Evolutionary conservation across 345 rosid species (phyloP).

Genomic region (Luvunga scandens): DNA sequence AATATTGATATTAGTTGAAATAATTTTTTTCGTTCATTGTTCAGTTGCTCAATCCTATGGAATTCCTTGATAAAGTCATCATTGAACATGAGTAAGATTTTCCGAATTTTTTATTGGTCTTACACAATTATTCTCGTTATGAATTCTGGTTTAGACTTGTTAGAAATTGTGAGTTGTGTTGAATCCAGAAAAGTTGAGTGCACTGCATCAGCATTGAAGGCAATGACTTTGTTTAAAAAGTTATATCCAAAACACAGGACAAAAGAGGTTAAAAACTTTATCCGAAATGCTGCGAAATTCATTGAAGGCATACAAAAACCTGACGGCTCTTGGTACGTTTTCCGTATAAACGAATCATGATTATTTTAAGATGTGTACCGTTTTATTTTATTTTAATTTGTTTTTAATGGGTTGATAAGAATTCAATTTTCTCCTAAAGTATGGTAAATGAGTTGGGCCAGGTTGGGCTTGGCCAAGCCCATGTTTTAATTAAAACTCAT

Average conservation of each 20-base stretch:
- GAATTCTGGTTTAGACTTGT: neutral
- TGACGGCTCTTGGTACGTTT: neutral
- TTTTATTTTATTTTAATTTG: too few relatives aligned
- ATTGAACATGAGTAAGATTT: neutral
- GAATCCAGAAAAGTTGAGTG: neutral
- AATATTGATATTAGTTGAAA: too few relatives aligned
- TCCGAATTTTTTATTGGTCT: neutral
- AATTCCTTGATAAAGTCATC: neutral
- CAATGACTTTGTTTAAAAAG: neutral
- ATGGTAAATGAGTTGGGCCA: too few relatives aligned
- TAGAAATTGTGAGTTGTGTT: neutral
- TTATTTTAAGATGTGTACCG: too few relatives aligned
- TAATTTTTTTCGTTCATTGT: neutral
- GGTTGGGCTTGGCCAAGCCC: too few relatives aligned
- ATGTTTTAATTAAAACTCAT: too few relatives aligned
- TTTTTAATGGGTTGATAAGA: too few relatives aligned
- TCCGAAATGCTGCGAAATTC: neutral
- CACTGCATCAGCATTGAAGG: neutral
- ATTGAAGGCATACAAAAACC: neutral
- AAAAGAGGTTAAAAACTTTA: neutral
- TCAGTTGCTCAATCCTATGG: neutral
- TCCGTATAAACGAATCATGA: too few relatives aligned
- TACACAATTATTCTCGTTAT: neutral
- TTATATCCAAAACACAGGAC: neutral
- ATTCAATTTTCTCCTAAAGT: too few relatives aligned